Evolutionary conservation across 805 yeast species (phyloP), one percentile per base, ranked within the genome.

Genomic region (Nakazawaea sp.): DNA sequence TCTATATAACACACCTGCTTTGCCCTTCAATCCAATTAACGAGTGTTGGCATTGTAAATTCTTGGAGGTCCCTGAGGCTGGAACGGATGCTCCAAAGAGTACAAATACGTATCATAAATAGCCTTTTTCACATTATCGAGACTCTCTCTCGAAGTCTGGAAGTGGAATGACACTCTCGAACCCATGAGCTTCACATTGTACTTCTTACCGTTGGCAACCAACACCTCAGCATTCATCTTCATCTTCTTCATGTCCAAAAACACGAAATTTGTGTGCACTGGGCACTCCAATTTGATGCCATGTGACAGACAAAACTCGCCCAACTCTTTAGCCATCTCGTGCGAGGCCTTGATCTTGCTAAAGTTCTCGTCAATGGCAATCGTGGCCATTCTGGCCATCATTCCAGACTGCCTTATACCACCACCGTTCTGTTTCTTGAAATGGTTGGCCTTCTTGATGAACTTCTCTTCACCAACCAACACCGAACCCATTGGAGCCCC

Each of bases 401-500:
- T 61, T 40, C 97, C 97, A 27, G 82, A 68, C 62, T 89, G 97
- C 55, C 97, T 72, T 34, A 89, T 76, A 45, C 96, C 96, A 48
- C 96, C 96, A 53, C 97, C 97, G 46, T 76, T 75, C 62, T 89
- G 96, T 52, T 89, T 89, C 48, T 84, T 81, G 64, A 88, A 82
- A 61, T 88, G 95, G 55, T 78, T 80, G 29, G 92, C 86, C 51
- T 75, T 78, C 48, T 66, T 61, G 44, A 87, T 79, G 48, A 78
- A 69, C 35, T 63, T 61, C 27, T 55, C 51, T 32, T 65, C 61
- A 27, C 95, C 92, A 27, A 87, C 96, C 30, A 89, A 66, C 4
- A 88, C 75, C 12, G 95, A 81, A 6, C 97, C 97, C 51, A 89
- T 78, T 41, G 97, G 96, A 1, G 96, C 96, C 42, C 96, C 96